phyloP scores from a whole-genome alignment of 1,284 basidiomycete genomes.

The Ustilago curta region DNA sequence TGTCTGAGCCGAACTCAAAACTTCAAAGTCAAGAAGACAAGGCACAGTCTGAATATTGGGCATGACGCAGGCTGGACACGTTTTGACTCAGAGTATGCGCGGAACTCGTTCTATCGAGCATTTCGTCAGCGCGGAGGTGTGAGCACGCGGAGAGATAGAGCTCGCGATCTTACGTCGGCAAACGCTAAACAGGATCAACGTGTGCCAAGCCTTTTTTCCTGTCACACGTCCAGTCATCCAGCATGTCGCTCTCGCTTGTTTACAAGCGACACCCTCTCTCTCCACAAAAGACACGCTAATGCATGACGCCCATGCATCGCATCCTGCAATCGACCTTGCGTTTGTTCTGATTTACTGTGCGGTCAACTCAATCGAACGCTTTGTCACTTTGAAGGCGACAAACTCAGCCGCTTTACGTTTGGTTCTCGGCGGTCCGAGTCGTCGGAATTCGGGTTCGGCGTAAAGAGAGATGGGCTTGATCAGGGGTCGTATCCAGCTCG shows the following conservation, averaged over 20 bases:
- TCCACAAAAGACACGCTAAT: neutral
- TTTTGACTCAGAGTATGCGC: too few relatives aligned
- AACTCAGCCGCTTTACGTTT: neutral
- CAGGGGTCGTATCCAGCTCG: too few relatives aligned
- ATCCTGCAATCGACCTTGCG: conserved; percentile 4
- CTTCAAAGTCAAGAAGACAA: too few relatives aligned
- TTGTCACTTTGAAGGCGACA: neutral
- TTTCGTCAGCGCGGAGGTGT: too few relatives aligned
- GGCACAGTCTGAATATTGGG: too few relatives aligned
- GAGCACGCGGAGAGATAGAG: neutral
- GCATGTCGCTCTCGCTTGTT: neutral
- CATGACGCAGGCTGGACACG: too few relatives aligned
- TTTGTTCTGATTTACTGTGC: neutral
- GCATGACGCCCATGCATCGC: conserved; percentile 8
- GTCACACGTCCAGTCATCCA: neutral
- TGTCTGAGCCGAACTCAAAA: neutral
- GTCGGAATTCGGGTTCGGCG: neutral
- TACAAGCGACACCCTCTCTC: neutral
- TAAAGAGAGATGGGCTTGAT: neutral
- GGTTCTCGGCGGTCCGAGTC: neutral
- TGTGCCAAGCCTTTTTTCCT: conserved; percentile 3
- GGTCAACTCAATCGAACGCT: neutral
- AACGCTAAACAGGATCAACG: neutral
- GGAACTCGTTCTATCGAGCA: too few relatives aligned
- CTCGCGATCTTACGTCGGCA: neutral